These are phyloP conservation scores for Pythium aphanidermatum DNA, from an alignment of 352 stramenopile species.

Conservation along the genomic window DNA sequence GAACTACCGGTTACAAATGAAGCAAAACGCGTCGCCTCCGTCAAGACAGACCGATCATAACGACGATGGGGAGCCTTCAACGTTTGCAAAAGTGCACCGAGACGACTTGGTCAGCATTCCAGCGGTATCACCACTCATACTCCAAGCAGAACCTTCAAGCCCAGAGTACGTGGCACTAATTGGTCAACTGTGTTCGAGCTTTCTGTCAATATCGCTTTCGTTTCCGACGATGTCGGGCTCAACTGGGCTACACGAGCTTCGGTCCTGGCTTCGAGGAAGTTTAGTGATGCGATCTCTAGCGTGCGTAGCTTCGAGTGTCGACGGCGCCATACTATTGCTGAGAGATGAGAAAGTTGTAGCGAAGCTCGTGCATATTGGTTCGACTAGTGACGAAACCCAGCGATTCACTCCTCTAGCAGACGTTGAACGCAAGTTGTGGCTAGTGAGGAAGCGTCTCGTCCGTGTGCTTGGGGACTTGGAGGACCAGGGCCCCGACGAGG, in stretches of 20 bases:
- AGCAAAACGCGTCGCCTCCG: background rate
- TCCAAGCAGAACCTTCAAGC: background rate
- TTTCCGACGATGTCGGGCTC: too few relatives aligned
- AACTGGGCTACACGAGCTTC: constrained; percentile 2
- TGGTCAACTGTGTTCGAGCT: too few relatives aligned
- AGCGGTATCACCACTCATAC: background rate
- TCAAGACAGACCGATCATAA: too few relatives aligned
- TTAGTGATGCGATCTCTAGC: background rate
- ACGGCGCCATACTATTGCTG: background rate
- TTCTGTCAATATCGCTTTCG: too few relatives aligned
- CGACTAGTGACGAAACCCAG: constrained; percentile 6
- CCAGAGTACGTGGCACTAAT: background rate
- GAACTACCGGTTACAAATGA: too few relatives aligned
- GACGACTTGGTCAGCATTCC: constrained; percentile 5
- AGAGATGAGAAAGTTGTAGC: background rate
- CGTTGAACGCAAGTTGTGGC: constrained; percentile 15
- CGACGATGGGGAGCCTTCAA: background rate
- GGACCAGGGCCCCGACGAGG: constrained; percentile 6
- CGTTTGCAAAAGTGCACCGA: constrained; percentile 11
- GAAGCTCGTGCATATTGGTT: background rate
- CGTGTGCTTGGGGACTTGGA: constrained; percentile 13
- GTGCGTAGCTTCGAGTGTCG: background rate
- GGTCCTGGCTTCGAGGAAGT: constrained; percentile 1
- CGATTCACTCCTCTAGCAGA: constrained; percentile 8
- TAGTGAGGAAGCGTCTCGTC: constrained; percentile 8